Conservation (phyloP, 2,329 filamentous ascomycete genomes). For the Aspergillus tubingensis region DNA sequence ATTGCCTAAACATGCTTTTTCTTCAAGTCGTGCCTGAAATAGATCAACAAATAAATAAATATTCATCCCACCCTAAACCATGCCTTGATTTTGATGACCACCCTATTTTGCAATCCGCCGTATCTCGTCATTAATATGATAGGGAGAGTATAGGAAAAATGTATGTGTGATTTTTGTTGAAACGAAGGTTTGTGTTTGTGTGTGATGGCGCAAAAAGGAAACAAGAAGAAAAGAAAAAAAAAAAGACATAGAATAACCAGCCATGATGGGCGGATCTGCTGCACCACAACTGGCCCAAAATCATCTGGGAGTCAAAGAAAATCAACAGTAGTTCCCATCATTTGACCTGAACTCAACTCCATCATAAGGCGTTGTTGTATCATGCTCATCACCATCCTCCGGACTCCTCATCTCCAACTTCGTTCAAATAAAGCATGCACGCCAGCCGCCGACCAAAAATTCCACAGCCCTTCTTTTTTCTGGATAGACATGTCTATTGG, state of each 20-base stretch:
- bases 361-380: not conserved
- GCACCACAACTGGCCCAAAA: not conserved
- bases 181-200: not conserved
- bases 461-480: slow-evolving; percentile 3
- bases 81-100: not conserved
- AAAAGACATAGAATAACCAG: not conserved
- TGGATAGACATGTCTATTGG: slow-evolving; percentile 23
- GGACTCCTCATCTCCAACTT: not conserved
- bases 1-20: not conserved
- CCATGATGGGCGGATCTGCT: not conserved
- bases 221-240: not conserved
- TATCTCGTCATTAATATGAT: not conserved
- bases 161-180: not conserved
- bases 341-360: not conserved
- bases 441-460: not conserved
- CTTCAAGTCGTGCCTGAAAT: not conserved
- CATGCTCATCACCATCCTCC: not conserved
- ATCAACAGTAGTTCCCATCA: not conserved
- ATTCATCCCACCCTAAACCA: not conserved
- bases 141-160: not conserved
- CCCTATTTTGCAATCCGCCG: not conserved
- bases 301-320: not conserved
- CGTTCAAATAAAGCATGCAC: slow-evolving; percentile 19
- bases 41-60: not conserved
- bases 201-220: not conserved